Conservation (phyloP, 139 green algal genomes). For the Cymbomonas tetramitiformis region DNA sequence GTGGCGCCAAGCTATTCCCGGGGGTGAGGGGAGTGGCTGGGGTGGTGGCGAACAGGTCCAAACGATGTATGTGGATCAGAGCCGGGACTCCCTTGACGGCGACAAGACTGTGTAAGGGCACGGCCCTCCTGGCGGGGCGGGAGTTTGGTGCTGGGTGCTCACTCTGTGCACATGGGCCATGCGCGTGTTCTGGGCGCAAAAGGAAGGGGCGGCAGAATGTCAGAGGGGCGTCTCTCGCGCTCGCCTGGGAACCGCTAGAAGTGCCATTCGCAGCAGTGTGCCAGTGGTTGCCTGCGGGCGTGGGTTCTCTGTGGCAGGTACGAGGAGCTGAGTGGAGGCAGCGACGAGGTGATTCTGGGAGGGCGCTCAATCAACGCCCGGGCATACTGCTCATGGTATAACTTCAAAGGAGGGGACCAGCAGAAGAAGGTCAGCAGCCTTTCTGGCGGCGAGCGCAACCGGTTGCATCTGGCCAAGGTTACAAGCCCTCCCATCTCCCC, state of each 20-base stretch:
- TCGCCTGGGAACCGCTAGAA: no score
- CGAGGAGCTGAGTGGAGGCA: constrained; percentile 24
- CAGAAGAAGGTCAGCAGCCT: constrained; percentile 46
- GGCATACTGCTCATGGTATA: constrained; percentile 64
- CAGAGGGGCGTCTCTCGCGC: no score
- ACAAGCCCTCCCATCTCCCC: no score
- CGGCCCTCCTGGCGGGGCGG: no score
- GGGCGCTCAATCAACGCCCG: constrained; percentile 39
- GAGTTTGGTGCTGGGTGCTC: no score
- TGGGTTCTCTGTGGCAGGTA: no score
- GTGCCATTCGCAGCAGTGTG: no score
- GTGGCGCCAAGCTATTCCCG: no score
- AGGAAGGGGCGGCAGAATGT: no score
- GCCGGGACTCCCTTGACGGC: constrained; percentile 40
- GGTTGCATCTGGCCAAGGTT: constrained; percentile 58
- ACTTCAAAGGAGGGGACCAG: constrained; percentile 68
- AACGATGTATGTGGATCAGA: constrained; percentile 68
- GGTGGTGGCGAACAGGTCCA: constrained; percentile 59
- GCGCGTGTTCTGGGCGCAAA: no score
- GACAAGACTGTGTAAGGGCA: constrained; percentile 57
- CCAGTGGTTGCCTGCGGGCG: neutral
- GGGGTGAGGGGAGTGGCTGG: no score
- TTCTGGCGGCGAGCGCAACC: constrained; percentile 65
- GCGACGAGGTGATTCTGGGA: constrained; percentile 39
- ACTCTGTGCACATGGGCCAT: no score